Percentiles rank a stretch among this genome's conserved stretches.
phyloP scores from a whole-genome alignment of 345 rosid species.

The Populus tremula region DNA sequence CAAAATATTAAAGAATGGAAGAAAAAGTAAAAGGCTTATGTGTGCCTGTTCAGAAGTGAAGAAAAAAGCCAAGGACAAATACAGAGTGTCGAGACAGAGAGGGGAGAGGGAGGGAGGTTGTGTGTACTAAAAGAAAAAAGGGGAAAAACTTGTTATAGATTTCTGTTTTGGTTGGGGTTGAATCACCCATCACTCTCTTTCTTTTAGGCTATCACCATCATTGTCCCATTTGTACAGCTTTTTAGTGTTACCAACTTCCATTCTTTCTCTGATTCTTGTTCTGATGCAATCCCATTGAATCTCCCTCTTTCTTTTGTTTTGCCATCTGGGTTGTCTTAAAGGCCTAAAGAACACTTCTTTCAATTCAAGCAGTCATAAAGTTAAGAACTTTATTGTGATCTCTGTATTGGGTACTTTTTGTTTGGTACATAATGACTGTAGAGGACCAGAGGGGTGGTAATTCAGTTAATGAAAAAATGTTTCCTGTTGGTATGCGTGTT shows the following conservation, averaged over 20 bases:
- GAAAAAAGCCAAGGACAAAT: constrained; percentile 33
- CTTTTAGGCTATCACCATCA: constrained; percentile 39
- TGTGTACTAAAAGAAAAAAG: constrained; percentile 8
- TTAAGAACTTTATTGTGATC: constrained; percentile 6
- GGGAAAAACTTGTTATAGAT: constrained; percentile 1
- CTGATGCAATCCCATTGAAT: background rate
- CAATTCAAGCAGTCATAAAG: background rate
- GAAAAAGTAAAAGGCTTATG: constrained; percentile 12
- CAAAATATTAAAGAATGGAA: background rate
- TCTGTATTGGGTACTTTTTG: constrained; percentile 9
- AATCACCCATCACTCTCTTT: constrained; percentile 13
- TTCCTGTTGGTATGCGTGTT: constrained; percentile 63
- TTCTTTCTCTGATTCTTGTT: constrained; percentile 15
- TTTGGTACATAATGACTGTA: constrained; percentile 29
- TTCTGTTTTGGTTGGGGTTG: constrained; percentile 26
- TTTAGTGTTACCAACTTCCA: constrained; percentile 8
- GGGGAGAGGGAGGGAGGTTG: background rate
- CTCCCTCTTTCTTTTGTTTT: background rate
- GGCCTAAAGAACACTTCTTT: background rate
- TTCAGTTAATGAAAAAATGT: constrained; percentile 31
- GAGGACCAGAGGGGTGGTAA: constrained; percentile 28
- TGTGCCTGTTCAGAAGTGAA: constrained; percentile 16
- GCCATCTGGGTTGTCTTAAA: constrained; percentile 19
- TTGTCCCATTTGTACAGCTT: constrained; percentile 32
- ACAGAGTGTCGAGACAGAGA: constrained; percentile 21